A percentile compares a stretch with the other conserved stretches of the same genome.
phyloP scores from a whole-genome alignment of 345 rosid genomes.

The Eucalyptus brandiana region DNA sequence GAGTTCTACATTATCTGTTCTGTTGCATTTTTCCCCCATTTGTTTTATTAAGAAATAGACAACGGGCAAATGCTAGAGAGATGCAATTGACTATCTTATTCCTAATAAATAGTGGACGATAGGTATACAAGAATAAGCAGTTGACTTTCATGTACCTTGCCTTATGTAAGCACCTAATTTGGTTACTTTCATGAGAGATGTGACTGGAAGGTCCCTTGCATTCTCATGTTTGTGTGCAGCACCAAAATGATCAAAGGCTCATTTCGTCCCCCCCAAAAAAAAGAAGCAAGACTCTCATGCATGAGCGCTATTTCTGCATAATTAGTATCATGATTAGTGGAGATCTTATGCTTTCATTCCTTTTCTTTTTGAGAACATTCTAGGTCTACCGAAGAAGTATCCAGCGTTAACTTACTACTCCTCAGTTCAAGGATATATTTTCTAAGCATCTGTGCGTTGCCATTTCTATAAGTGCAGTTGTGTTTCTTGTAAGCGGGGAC shows the following conservation, averaged over 20 bases:
- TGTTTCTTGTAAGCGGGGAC: not conserved
- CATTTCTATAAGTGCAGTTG: not conserved
- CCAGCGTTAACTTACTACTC: not conserved
- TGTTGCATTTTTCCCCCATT: not conserved
- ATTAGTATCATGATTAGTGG: not conserved
- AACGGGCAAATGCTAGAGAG: not conserved
- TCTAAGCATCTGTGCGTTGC: not conserved
- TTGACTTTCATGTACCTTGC: not conserved
- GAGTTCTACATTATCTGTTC: not conserved
- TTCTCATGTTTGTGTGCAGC: not conserved
- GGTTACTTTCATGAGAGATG: not conserved
- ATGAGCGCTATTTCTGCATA: not conserved
- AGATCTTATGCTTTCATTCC: not conserved
- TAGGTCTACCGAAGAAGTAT: not conserved
- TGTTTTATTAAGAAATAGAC: not conserved
- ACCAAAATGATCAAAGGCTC: not conserved
- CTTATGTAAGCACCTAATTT: not conserved
- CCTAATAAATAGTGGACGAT: not conserved
- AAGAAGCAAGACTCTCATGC: not conserved
- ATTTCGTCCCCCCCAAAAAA: too few species aligned
- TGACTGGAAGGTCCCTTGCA: not conserved
- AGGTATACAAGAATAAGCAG: not conserved
- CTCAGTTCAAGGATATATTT: not conserved
- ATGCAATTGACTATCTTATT: not conserved
- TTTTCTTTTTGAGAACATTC: not conserved